Percentiles rank a stretch among this genome's conserved stretches.
phyloP scores from a whole-genome alignment of 352 stramenopile genomes.

The Phytophthora pinifolia region DNA sequence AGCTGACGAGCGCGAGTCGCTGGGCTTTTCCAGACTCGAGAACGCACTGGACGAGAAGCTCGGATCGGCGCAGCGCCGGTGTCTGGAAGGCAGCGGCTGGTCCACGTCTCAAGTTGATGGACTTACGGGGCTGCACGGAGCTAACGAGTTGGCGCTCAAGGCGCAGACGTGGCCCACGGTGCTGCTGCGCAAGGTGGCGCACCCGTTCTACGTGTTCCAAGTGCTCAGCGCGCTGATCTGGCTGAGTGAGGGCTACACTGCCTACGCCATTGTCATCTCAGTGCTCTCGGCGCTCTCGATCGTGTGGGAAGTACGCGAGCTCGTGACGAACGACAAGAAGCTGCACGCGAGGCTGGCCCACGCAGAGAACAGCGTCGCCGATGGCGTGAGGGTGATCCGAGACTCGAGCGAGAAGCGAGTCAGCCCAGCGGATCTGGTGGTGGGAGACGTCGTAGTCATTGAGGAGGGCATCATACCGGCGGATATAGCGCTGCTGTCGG shows the following conservation, averaged over 20 bases:
- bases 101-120: constrained; percentile 35
- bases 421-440: constrained; percentile 48
- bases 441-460: constrained; percentile 70
- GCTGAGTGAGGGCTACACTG: constrained; percentile 65
- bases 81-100: constrained; percentile 28
- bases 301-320: constrained; percentile 64
- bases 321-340: constrained; percentile 64
- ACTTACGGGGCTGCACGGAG: constrained; percentile 46
- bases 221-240: constrained; percentile 65
- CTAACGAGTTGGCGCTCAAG: constrained; percentile 58
- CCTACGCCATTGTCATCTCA: constrained; percentile 68
- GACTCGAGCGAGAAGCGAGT: constrained; percentile 49
- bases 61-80: constrained; percentile 26
- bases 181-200: constrained; percentile 66
- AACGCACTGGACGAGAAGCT: constrained; percentile 57
- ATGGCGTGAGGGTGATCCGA: constrained; percentile 58
- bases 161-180: constrained; percentile 46
- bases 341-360: constrained; percentile 55
- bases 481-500: constrained; percentile 61
- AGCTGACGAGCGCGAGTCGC: constrained; percentile 44
- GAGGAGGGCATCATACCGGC: constrained; percentile 63
- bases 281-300: constrained; percentile 68
- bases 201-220: constrained; percentile 86
- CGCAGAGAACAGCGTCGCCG: constrained; percentile 54
- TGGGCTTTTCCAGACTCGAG: constrained; percentile 52